Evolutionary conservation across 306 rosid species (phyloP).

Genomic region (Malus sylvestris): DNA sequence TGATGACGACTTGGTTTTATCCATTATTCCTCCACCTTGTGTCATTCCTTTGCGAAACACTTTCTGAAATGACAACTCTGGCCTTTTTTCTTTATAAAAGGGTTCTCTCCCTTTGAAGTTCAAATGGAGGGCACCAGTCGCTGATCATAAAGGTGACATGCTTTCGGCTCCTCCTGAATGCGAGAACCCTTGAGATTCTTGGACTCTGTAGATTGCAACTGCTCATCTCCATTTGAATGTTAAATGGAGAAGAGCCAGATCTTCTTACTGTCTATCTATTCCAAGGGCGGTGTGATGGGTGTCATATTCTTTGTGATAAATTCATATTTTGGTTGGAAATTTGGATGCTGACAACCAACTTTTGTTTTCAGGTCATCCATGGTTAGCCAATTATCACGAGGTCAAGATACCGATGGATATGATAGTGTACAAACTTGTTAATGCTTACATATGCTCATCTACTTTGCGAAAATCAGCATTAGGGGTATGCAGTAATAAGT

Average conservation of each 20-base stretch:
- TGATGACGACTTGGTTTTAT: not conserved
- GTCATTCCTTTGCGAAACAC: not conserved
- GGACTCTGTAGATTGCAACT: not conserved
- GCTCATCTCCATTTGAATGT: not conserved
- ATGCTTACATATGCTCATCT: slow-evolving; percentile 59
- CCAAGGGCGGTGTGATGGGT: not conserved
- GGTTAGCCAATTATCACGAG: slow-evolving; percentile 50
- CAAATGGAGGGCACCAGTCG: not conserved
- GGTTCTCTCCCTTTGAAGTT: not conserved
- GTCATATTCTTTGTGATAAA: not conserved
- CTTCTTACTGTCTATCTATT: slow-evolving; percentile 16
- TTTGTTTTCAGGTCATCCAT: slow-evolving; percentile 63
- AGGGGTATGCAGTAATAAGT: slow-evolving; percentile 37
- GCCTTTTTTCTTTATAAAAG: not conserved
- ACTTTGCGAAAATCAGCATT: slow-evolving; percentile 72
- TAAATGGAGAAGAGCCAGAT: not conserved
- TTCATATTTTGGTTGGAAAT: not conserved
- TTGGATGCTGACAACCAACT: slow-evolving; percentile 5
- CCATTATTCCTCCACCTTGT: not conserved
- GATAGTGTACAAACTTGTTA: slow-evolving; percentile 59
- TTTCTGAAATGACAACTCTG: not conserved
- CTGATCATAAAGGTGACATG: not conserved
- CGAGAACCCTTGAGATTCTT: not conserved
- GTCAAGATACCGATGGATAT: slow-evolving; percentile 59
- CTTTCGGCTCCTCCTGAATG: not conserved